A percentile compares a stretch with the other conserved stretches of the same genome.
Evolutionary conservation across 2,329 filamentous ascomycete species (phyloP).

Genomic region (Penicillium verrucosum): DNA sequence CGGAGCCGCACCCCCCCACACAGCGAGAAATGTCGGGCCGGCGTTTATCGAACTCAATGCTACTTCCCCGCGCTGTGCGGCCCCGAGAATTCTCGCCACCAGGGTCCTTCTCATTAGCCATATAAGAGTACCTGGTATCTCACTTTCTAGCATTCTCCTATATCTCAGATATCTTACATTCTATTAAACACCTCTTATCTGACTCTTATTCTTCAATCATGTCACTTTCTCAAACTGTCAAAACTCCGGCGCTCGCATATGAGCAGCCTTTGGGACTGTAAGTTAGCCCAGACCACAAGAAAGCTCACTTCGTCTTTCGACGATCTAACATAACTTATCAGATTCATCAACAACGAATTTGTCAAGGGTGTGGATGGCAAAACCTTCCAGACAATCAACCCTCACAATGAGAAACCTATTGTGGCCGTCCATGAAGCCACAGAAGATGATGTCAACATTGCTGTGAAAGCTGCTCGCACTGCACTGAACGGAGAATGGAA

Average conservation of each 20-base stretch:
- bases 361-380: constrained; percentile 3
- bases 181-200: not conserved
- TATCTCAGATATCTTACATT: too few species aligned
- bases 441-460: constrained; percentile 8
- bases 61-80: not conserved
- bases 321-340: not conserved
- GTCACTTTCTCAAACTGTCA: not conserved
- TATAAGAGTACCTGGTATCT: not conserved
- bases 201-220: not conserved
- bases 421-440: constrained; percentile 2
- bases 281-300: not conserved
- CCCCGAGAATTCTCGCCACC: not conserved
- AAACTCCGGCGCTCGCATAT: constrained; percentile 4
- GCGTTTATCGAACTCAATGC: not conserved
- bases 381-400: constrained; percentile 6
- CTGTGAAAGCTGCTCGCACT: constrained; percentile 1
- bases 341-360: constrained; percentile 7
- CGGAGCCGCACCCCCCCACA: not conserved
- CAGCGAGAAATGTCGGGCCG: constrained; percentile 2
- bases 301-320: too few species aligned
- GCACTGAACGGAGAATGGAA: constrained; percentile 11
- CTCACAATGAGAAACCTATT: constrained; percentile 7
- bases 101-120: not conserved
- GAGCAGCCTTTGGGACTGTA: constrained; percentile 9
- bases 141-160: not conserved